Evolutionary conservation across 768 basidiomycete species (phyloP).

Genomic region (Psilocybe cubensis): DNA sequence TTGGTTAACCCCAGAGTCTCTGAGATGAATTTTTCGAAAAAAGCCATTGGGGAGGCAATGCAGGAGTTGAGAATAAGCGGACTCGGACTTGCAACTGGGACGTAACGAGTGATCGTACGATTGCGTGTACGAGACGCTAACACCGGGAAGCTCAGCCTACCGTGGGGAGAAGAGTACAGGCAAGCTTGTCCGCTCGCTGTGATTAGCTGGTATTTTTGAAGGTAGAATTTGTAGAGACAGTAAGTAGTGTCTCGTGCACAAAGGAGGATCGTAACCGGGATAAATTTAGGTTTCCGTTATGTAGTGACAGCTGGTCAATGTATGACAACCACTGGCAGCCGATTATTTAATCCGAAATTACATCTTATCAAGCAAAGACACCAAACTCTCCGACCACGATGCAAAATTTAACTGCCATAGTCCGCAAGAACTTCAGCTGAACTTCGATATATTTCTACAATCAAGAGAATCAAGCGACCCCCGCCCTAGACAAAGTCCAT

Average conservation of each 20-base stretch:
- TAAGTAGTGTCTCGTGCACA: not conserved
- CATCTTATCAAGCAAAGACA: too few relatives aligned
- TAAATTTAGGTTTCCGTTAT: not conserved
- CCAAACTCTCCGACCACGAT: too few relatives aligned
- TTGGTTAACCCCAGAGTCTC: slow-evolving; percentile 52
- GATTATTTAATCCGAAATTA: too few relatives aligned
- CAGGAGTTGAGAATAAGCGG: not conserved
- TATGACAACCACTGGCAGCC: too few relatives aligned
- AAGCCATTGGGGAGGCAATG: slow-evolving; percentile 13
- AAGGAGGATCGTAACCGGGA: not conserved
- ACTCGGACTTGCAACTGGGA: not conserved
- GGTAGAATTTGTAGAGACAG: not conserved
- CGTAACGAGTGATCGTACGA: not conserved
- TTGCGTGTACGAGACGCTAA: not conserved
- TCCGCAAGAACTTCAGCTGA: too few relatives aligned
- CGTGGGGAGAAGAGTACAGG: slow-evolving; percentile 4
- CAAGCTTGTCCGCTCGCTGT: slow-evolving; percentile 2
- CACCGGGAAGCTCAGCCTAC: slow-evolving; percentile 4
- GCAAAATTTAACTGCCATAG: too few relatives aligned
- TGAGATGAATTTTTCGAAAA: slow-evolving; percentile 29
- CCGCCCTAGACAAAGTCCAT: slow-evolving; percentile 2
- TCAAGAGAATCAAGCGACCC: not conserved
- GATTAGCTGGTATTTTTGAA: slow-evolving; percentile 5
- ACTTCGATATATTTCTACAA: not conserved
- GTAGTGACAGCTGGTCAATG: not conserved